phyloP scores from a whole-genome alignment of 371 early-diverging fungal species.

The Apophysomyces elegans region DNA sequence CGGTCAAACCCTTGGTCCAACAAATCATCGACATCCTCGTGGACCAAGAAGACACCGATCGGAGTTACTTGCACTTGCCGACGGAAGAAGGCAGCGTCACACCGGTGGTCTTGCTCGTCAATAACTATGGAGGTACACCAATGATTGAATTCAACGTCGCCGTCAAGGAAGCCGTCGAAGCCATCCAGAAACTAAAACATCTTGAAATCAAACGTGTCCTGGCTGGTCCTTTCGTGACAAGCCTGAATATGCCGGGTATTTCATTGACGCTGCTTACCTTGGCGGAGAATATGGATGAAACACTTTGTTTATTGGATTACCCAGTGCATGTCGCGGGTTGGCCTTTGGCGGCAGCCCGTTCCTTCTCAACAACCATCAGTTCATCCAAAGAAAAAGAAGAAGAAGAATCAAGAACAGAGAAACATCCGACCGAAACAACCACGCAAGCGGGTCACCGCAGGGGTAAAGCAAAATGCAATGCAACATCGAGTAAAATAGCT shows the following conservation, averaged over 20 bases:
- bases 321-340: slow-evolving; percentile 63
- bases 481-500: too few relatives aligned
- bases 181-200: slow-evolving; percentile 26
- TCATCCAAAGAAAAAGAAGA: too few relatives aligned
- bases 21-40: slow-evolving; percentile 61
- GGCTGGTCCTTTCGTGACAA: slow-evolving; percentile 73
- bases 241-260: slow-evolving; percentile 79
- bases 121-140: slow-evolving; percentile 82
- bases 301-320: slow-evolving; percentile 51
- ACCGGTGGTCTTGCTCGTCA: slow-evolving; percentile 67
- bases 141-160: slow-evolving; percentile 71
- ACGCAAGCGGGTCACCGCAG: neutral
- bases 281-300: slow-evolving; percentile 24
- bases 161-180: slow-evolving; percentile 64
- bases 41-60: slow-evolving; percentile 50
- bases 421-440: neutral
- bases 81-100: slow-evolving; percentile 15
- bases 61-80: slow-evolving; percentile 37
- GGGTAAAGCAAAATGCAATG: too few relatives aligned
- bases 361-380: neutral
- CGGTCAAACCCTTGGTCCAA: slow-evolving; percentile 56
- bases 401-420: neutral
- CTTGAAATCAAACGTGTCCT: slow-evolving; percentile 59
- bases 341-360: slow-evolving; percentile 31
- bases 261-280: slow-evolving; percentile 66